Percentiles rank a stretch among this genome's conserved stretches.
phyloP scores from a whole-genome alignment of 305 asterid species.

The Fraxinus sp. region DNA sequence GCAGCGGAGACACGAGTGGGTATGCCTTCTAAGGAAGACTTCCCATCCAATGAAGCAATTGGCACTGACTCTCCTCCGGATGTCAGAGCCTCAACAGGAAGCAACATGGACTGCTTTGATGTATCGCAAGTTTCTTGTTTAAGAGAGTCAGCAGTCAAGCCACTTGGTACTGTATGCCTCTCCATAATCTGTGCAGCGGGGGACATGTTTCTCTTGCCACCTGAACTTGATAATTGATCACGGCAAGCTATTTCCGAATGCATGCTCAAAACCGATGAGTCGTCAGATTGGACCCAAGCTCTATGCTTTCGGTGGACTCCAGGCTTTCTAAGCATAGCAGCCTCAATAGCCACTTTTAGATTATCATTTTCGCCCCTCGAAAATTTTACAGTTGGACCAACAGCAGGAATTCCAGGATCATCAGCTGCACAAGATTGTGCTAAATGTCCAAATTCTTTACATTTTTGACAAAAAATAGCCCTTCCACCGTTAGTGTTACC shows the following conservation, averaged over 20 bases:
- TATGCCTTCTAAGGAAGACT: conserved; percentile 35
- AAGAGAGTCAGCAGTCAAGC: conserved; percentile 38
- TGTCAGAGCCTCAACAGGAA: conserved; percentile 41
- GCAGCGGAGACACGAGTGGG: conserved; percentile 30
- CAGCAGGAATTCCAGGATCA: conserved; percentile 19
- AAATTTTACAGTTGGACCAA: conserved; percentile 42
- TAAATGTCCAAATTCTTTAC: conserved; percentile 40
- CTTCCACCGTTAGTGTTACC: conserved; percentile 23
- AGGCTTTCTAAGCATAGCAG: conserved; percentile 83
- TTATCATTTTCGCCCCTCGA: conserved; percentile 57
- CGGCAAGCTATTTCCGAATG: conserved; percentile 40
- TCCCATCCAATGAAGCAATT: conserved; percentile 31
- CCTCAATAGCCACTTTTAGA: conserved; percentile 87
- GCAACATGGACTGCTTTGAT: conserved; percentile 38
- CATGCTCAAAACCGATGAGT: conserved; percentile 35
- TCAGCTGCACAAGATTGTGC: conserved; percentile 30
- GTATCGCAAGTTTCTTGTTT: conserved; percentile 39
- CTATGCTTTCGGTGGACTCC: conserved; percentile 60
- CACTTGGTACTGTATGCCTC: conserved; percentile 33
- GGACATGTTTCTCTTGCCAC: conserved; percentile 37
- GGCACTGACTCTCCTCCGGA: conserved; percentile 41
- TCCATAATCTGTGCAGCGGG: conserved; percentile 47
- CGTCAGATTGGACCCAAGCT: conserved; percentile 54
- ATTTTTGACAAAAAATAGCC: conserved; percentile 30
- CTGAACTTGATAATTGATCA: conserved; percentile 39